Evolutionary conservation across 2,329 filamentous ascomycete species (phyloP), one percentile per base, ranked within the genome.

Genomic region (Decorospora gaudefroyi): DNA sequence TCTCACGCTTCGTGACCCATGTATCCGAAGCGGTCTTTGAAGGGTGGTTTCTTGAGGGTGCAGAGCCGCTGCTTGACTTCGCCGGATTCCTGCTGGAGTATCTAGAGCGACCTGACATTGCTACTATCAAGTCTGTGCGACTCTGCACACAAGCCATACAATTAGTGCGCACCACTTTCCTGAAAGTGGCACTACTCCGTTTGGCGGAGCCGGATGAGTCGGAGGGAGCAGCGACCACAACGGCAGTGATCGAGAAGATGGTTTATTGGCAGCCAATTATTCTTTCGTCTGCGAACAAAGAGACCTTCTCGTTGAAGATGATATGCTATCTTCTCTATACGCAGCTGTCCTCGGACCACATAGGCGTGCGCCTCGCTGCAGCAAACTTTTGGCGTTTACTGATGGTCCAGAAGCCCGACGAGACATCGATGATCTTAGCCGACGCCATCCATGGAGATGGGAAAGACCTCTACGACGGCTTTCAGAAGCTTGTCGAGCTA

Each of bases 241-340:
- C 86, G 17, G 75, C 79, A 0, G 90, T 95, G 45, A 81, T 99
- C 69, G 81, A 88, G 47, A 92, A 90, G 64, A 82, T 99, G 59
- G 83, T 89, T 0, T 97, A 96, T 69, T 99, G 93, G 93, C 93
- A 97, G 67, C 90, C 89, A 13, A 88, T 96, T 12, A 83, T 99
- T 11, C 76, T 99, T 11, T 85, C 85, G 2, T 83, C 86, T 3
- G 83, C 93, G 11, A 86, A 88, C 3, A 78, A 81, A 5, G 90
- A 96, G 30, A 83, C 88, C n/a, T 85, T 89, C 7, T 88, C 88
- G 62, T 80, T 96, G 61, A 87, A 86, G 52, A 78, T 96, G 22
- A 82, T 97, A 28, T 96, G 90, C 77, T 97, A 96, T 62, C 83
- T 96, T 49, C 82, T 99, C 3, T 99, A 97, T 67, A 85, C 85